Conservation (phyloP, 1,284 basidiomycete species). For the Athelia psychrophila region DNA sequence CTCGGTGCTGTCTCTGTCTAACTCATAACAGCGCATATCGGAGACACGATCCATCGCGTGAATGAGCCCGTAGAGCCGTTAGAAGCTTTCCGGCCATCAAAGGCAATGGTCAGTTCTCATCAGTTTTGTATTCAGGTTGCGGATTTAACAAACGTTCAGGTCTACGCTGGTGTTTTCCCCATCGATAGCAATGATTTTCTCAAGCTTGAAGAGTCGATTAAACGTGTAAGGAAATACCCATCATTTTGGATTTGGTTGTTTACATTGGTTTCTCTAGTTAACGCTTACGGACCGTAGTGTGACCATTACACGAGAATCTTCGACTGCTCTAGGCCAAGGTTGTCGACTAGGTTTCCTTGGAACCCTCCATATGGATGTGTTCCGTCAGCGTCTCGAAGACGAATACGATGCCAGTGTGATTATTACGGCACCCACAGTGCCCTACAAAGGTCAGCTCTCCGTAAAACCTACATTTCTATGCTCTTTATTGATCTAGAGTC, state of each 20-base stretch:
- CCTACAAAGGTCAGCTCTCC: conserved; percentile 71
- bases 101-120: conserved; percentile 76
- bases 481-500: conserved; percentile 10
- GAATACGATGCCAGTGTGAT: conserved; percentile 92
- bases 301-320: conserved; percentile 90
- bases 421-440: conserved; percentile 91
- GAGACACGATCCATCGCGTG: conserved; percentile 87
- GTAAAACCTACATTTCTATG: not conserved
- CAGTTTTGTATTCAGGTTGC: conserved; percentile 1
- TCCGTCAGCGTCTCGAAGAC: conserved; percentile 94
- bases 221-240: conserved; percentile 54
- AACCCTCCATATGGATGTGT: conserved; percentile 96
- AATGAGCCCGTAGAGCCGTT: conserved; percentile 81
- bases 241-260: conserved; percentile 3
- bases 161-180: conserved; percentile 95
- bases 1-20: conserved; percentile 5
- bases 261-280: conserved; percentile 43
- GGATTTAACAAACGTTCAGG: conserved; percentile 39
- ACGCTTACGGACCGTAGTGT: conserved; percentile 89
- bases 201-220: conserved; percentile 95
- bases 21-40: conserved; percentile 70
- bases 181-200: conserved; percentile 89
- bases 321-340: conserved; percentile 93
- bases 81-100: conserved; percentile 90
- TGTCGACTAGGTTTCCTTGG: conserved; percentile 95